Evolutionary conservation across 176 grass and related monocot genomes (phyloP).

Genomic region (Melocanna baccifera): DNA sequence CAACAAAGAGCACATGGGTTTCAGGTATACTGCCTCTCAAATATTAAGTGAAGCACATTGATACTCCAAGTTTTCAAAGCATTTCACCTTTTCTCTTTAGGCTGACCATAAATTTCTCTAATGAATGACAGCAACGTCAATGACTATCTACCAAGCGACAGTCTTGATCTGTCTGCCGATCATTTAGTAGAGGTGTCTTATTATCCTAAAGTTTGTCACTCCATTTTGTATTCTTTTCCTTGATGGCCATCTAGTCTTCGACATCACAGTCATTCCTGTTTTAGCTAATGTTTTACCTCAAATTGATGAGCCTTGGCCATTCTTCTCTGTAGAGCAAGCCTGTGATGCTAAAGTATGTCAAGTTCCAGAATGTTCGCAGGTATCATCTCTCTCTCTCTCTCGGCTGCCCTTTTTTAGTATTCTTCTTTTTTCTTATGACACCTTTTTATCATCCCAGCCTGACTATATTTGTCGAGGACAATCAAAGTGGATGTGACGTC

Average conservation of each 20-base stretch:
- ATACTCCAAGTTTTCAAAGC: neutral
- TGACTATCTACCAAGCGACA: conserved; percentile 93
- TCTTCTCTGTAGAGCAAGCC: conserved; percentile 59
- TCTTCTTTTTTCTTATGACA: conserved; percentile 23
- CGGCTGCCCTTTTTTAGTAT: neutral
- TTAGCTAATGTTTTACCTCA: conserved; percentile 3
- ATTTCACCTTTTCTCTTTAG: neutral
- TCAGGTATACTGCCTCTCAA: conserved; percentile 57
- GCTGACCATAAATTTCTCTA: conserved; percentile 27
- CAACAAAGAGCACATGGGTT: conserved; percentile 98
- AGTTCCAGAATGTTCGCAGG: conserved; percentile 99
- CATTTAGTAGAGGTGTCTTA: conserved; percentile 67
- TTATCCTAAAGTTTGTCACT: neutral
- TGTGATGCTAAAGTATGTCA: conserved; percentile 79
- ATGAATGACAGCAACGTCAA: conserved; percentile 73
- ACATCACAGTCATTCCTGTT: neutral
- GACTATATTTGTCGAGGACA: conserved; percentile 98
- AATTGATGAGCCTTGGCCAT: conserved; percentile 19
- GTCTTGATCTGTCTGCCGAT: conserved; percentile 56
- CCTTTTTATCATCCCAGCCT: conserved; percentile 49
- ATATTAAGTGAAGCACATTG: conserved; percentile 1
- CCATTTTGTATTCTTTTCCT: neutral
- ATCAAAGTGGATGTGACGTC: conserved; percentile 75
- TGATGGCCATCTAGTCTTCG: neutral
- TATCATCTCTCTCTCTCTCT: conserved; percentile 21